Evolutionary conservation across 331 rosid species (phyloP), one percentile per base, ranked within the genome.

Genomic region (Acacia pycnantha): DNA sequence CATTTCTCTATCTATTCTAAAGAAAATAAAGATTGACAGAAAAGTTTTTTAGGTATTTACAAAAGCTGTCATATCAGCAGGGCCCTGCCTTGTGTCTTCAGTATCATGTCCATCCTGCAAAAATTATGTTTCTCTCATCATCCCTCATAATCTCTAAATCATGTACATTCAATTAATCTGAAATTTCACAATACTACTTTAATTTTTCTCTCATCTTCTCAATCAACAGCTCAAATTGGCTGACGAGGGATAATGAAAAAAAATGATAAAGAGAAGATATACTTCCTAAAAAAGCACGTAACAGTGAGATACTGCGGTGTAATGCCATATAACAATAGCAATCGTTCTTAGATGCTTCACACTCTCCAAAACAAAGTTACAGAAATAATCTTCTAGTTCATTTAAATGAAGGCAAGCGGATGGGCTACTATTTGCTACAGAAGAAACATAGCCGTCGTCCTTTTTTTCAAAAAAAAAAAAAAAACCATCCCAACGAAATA

Each of bases 31-130:
- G 21, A 35, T 67, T 5, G 11, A 4, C 8, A 37, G 12, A 67
- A 4, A 3, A n/a, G 29, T 54, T 19, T 11, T 19, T 46, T 26
- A 11, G 15, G 70, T 53, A 70, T 88, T 86, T 77, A 86, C 87
- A 86, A 86, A 88, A 48, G 79, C 82, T 14, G 90, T 86, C 90
- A 86, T 86, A 61, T 86, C 83, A 47, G 88, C 82, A 77, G 90
- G 84, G 79, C 86, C 80, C 72, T 82, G 90, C 43, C 87, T 89
- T 4, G 88, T 67, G 53, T 89, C 88, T 41, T 86, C 88, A 1
- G 74, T 6, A 65, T 86, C 90, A 27, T 79, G 88, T 70, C 86
- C 89, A 50, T 73, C 64, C 47, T 50, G 21, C 64, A 64, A 73
- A 48, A 24, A 31, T 31, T 31, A 4, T 3, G 4, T 31, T 31